Conservation (phyloP, 2,329 filamentous ascomycete species). For the Nothophoma quercina region DNA sequence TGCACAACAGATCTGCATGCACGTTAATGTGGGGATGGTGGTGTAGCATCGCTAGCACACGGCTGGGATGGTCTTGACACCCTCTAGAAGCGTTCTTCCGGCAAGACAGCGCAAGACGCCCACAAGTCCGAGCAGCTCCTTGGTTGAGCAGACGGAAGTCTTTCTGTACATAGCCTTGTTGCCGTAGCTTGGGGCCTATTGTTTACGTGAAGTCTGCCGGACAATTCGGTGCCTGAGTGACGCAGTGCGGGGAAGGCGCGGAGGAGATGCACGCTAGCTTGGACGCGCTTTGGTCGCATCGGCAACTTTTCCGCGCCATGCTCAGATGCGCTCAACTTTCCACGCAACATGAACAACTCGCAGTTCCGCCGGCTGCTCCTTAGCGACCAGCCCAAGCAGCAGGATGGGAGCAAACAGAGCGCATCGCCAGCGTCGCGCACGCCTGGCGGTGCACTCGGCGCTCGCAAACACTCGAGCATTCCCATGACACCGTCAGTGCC, state of each 20-base stretch:
- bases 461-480: conserved; percentile 79
- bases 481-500: conserved; percentile 87
- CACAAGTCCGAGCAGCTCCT: too few relatives aligned
- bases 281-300: conserved; percentile 1
- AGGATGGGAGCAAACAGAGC: conserved; percentile 38
- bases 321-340: neutral
- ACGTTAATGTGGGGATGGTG: conserved; percentile 7
- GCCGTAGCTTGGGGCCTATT: neutral
- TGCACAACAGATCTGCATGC: conserved; percentile 11
- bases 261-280: conserved; percentile 3
- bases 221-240: neutral
- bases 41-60: neutral
- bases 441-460: conserved; percentile 68
- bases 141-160: too few relatives aligned
- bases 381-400: conserved; percentile 52
- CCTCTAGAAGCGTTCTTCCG: neutral
- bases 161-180: neutral
- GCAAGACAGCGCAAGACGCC: neutral
- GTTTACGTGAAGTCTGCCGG: neutral
- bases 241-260: conserved; percentile 13
- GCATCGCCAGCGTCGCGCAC: conserved; percentile 39
- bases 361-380: conserved; percentile 86
- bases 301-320: conserved; percentile 6
- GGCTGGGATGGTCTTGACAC: neutral
- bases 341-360: conserved; percentile 82